Evolutionary conservation across 2,329 filamentous ascomycete species (phyloP).

Genomic region (Juglanconis oblonga): DNA sequence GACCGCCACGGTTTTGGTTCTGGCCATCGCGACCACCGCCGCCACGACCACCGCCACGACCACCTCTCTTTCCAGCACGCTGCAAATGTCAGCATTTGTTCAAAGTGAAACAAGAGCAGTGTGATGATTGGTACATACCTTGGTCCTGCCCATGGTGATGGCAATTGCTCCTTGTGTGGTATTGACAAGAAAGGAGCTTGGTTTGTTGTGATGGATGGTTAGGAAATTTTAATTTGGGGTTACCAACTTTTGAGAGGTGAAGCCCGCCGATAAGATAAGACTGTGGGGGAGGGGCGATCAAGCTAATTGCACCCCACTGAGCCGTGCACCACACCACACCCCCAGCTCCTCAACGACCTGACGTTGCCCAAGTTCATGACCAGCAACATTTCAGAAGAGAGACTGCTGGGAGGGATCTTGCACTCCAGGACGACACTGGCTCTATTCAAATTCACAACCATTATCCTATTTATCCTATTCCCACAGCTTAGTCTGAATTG

Average conservation of each 20-base stretch:
- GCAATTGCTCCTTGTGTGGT: not conserved
- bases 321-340: not conserved
- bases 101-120: not conserved
- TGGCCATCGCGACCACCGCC: conserved; percentile 35
- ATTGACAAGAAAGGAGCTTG: not conserved
- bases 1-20: conserved; percentile 26
- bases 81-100: not conserved
- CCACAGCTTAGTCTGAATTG: not conserved
- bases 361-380: not conserved
- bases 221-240: not conserved
- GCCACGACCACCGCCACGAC: conserved; percentile 35
- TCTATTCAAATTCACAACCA: not conserved
- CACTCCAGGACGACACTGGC: not conserved
- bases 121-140: not conserved
- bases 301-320: not conserved
- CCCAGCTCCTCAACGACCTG: not conserved
- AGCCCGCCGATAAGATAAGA: not conserved
- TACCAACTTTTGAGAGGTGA: not conserved
- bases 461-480: not conserved
- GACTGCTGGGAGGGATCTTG: not conserved
- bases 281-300: conserved; percentile 3
- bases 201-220: not conserved
- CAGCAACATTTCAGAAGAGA: not conserved
- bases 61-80: conserved; percentile 7
- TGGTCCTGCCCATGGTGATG: not conserved